These are phyloP conservation scores for Rhinocladiella mackenziei DNA, from an alignment of 2,329 filamentous ascomycete genomes.

Conservation along the genomic window DNA sequence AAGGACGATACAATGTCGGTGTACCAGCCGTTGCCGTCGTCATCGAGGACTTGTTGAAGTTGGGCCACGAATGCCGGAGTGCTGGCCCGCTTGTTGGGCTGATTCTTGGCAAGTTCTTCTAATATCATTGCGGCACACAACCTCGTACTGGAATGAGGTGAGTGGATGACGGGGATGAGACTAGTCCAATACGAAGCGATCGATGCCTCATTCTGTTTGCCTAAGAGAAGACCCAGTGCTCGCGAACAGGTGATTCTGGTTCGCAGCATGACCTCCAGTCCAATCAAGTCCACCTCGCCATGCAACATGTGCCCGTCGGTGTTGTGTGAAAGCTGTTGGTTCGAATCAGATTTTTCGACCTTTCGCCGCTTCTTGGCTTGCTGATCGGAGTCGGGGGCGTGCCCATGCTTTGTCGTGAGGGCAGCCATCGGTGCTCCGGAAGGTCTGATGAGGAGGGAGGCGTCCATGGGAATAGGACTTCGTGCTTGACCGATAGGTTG, in stretches of 20 bases:
- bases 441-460: constrained; percentile 82
- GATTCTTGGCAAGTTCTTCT: constrained; percentile 75
- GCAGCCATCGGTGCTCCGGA: constrained; percentile 77
- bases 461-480: constrained; percentile 88
- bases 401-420: constrained; percentile 38
- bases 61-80: constrained; percentile 51
- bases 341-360: constrained; percentile 75
- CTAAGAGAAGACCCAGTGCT: constrained; percentile 81
- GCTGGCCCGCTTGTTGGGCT: constrained; percentile 35
- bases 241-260: constrained; percentile 83
- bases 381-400: constrained; percentile 41
- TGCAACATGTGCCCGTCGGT: constrained; percentile 98
- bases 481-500: constrained; percentile 90
- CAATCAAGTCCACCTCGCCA: constrained; percentile 91
- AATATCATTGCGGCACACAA: constrained; percentile 77
- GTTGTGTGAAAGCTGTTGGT: constrained; percentile 72
- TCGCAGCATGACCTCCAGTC: constrained; percentile 79
- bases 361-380: constrained; percentile 61
- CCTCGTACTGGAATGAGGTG: constrained; percentile 78
- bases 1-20: constrained; percentile 85
- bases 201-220: constrained; percentile 61
- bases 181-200: constrained; percentile 55
- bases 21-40: constrained; percentile 76
- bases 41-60: constrained; percentile 73
- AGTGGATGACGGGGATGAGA: constrained; percentile 66